phyloP scores from a whole-genome alignment of 495 filamentous ascomycete genomes.

The Lichenothelia convexa region DNA sequence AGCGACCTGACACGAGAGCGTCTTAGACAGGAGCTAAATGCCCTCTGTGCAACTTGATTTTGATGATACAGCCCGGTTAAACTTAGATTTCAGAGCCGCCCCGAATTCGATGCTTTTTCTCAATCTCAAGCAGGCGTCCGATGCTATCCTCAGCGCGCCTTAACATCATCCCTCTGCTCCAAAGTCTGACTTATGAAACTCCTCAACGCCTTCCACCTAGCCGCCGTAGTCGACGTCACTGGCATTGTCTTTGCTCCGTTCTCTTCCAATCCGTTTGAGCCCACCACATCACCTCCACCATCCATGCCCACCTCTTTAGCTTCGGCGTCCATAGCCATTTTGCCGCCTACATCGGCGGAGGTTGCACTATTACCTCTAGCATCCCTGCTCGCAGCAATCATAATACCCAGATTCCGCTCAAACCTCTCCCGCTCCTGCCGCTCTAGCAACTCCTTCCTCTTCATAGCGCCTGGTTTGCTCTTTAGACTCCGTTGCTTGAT shows the following conservation, averaged over 20 bases:
- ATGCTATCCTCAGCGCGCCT: neutral
- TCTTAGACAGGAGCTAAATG: no score
- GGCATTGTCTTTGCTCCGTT: neutral
- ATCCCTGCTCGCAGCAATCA: slow-evolving; percentile 18
- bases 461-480: slow-evolving; percentile 59
- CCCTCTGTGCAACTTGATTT: no score
- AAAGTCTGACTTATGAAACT: slow-evolving; percentile 22
- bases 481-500: slow-evolving; percentile 38
- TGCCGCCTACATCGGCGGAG: neutral
- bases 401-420: slow-evolving; percentile 52
- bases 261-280: neutral
- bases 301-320: neutral
- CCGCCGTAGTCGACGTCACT: neutral
- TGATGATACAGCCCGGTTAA: no score
- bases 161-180: slow-evolving; percentile 14
- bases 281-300: neutral
- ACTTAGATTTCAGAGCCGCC: no score
- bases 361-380: neutral
- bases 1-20: no score
- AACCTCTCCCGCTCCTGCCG: slow-evolving; percentile 66
- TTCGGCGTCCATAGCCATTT: neutral
- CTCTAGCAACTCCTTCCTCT: slow-evolving; percentile 63
- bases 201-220: slow-evolving; percentile 19
- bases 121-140: no score
- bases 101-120: no score